Evolutionary conservation across 257 asterid species (phyloP).

Genomic region (Solanum pennellii): DNA sequence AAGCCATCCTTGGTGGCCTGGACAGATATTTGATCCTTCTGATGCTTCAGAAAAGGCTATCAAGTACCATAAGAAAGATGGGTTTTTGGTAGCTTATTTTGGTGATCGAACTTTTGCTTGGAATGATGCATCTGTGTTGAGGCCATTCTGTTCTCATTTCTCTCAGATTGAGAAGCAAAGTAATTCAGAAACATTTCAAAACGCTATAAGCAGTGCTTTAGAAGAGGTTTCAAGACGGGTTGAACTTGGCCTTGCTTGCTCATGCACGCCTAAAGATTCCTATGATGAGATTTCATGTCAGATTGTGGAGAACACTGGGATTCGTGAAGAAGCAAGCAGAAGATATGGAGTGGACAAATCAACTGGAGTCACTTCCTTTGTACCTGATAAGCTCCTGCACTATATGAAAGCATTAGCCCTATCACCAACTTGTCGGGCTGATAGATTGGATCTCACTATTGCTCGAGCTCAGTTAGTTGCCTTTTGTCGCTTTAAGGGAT

Average conservation of each 20-base stretch:
- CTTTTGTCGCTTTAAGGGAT: conserved; percentile 56
- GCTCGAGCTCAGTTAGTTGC: conserved; percentile 69
- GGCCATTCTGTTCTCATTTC: conserved; percentile 65
- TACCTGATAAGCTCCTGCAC: conserved; percentile 57
- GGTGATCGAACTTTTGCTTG: conserved; percentile 95
- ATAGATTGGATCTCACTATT: conserved; percentile 55
- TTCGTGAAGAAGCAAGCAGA: conserved; percentile 62
- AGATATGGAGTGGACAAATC: conserved; percentile 69
- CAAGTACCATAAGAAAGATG: conserved; percentile 61
- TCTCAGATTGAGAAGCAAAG: conserved; percentile 73
- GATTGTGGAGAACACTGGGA: conserved; percentile 70
- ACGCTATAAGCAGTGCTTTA: conserved; percentile 66
- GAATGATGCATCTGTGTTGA: conserved; percentile 71
- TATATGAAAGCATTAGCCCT: conserved; percentile 47
- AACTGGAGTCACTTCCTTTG: conserved; percentile 35
- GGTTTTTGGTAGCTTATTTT: conserved; percentile 86
- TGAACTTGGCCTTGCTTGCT: conserved; percentile 69
- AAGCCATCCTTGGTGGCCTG: conserved; percentile 99
- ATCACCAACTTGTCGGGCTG: conserved; percentile 35
- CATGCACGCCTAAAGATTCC: conserved; percentile 50
- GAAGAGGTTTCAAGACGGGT: conserved; percentile 80
- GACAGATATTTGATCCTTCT: conserved; percentile 76
- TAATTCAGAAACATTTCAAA: conserved; percentile 68
- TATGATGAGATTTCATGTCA: conserved; percentile 44
- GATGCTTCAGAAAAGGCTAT: conserved; percentile 86